phyloP scores from a whole-genome alignment of 2,329 filamentous ascomycete genomes.

The Aureobasidium sp. region DNA sequence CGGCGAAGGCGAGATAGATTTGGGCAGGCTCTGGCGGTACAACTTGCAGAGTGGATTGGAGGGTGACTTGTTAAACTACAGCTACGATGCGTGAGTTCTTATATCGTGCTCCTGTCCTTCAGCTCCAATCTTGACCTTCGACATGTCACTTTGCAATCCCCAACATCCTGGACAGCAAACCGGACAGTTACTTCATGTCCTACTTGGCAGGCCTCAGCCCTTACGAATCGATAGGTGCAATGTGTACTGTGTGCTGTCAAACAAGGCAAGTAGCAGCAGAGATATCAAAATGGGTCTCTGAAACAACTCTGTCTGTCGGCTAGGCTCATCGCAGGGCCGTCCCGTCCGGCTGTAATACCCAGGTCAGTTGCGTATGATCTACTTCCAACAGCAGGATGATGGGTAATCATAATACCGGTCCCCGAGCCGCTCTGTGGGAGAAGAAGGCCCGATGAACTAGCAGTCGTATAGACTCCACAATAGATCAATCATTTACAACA shows the following conservation, averaged over 20 bases:
- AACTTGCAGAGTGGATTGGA: neutral
- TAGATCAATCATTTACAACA: neutral
- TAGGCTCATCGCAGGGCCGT: neutral
- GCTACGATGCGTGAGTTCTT: neutral
- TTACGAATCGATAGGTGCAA: conserved; percentile 1
- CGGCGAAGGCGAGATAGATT: neutral
- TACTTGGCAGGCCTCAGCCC: conserved; percentile 3
- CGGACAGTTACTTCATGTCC: conserved; percentile 1
- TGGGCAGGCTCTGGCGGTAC: neutral
- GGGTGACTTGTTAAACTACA: neutral
- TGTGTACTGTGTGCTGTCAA: conserved; percentile 1
- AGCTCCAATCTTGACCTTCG: neutral
- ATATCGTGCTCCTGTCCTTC: neutral
- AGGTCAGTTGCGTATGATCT: neutral
- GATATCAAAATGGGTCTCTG: neutral
- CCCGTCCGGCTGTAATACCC: neutral
- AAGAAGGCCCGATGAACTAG: conserved; percentile 3
- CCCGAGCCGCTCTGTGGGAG: neutral
- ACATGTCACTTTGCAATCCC: conserved; percentile 2
- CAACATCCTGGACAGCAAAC: neutral
- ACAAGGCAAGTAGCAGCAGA: conserved; percentile 10
- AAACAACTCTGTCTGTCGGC: neutral
- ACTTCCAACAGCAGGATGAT: neutral
- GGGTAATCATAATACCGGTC: neutral
- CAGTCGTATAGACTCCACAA: neutral